Evolutionary conservation across 2,329 filamentous ascomycete genomes (phyloP).

Genomic region (Escovopsis weberi): DNA sequence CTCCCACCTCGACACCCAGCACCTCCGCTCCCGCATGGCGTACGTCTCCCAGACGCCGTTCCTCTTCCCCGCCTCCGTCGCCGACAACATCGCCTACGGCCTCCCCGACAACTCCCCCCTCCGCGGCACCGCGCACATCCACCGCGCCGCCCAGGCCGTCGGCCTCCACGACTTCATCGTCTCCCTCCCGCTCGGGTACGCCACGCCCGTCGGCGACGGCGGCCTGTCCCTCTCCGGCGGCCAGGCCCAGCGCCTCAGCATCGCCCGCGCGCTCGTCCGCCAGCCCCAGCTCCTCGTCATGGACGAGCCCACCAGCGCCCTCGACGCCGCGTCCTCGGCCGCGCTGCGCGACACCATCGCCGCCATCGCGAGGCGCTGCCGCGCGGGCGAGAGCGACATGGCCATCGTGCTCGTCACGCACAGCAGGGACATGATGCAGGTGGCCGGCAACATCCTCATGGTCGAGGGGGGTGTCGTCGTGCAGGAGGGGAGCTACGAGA

Average conservation of each 20-base stretch:
- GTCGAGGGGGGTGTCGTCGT: slow-evolving; percentile 52
- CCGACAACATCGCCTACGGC: slow-evolving; percentile 61
- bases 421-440: slow-evolving; percentile 69
- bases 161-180: slow-evolving; percentile 65
- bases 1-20: slow-evolving; percentile 40
- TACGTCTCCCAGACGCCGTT: slow-evolving; percentile 58
- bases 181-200: slow-evolving; percentile 44
- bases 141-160: slow-evolving; percentile 38
- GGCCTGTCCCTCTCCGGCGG: slow-evolving; percentile 63
- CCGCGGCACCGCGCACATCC: slow-evolving; percentile 29
- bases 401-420: slow-evolving; percentile 77
- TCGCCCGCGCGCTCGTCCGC: slow-evolving; percentile 64
- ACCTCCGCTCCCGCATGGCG: slow-evolving; percentile 46
- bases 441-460: slow-evolving; percentile 60
- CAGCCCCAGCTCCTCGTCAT: slow-evolving; percentile 60
- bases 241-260: slow-evolving; percentile 67
- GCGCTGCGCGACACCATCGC: slow-evolving; percentile 49
- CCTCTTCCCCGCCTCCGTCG: slow-evolving; percentile 55
- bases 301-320: slow-evolving; percentile 73
- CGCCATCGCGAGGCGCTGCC: slow-evolving; percentile 28
- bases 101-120: slow-evolving; percentile 40
- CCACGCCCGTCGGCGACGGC: slow-evolving; percentile 63
- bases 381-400: slow-evolving; percentile 23
- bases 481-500: slow-evolving; percentile 51
- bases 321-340: slow-evolving; percentile 56